These are phyloP conservation scores for Mycena haematopus DNA, from an alignment of 768 basidiomycete species.

Conservation along the genomic window DNA sequence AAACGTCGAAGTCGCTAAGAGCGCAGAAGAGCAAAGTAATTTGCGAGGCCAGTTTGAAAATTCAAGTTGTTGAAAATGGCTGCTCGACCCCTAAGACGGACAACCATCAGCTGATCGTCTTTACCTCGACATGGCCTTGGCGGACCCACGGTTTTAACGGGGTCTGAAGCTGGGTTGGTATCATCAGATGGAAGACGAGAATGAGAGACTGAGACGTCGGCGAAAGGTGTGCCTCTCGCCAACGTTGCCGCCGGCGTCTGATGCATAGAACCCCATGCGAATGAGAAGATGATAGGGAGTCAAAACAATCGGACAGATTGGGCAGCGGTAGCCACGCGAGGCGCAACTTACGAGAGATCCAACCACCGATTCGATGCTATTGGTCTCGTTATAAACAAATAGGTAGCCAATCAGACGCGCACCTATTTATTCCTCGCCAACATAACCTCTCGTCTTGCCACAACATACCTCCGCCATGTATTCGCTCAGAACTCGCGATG, in stretches of 20 bases:
- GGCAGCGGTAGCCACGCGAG: slow-evolving; percentile 8
- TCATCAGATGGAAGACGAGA: slow-evolving; percentile 6
- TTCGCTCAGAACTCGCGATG: slow-evolving; percentile 15
- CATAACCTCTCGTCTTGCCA: neutral
- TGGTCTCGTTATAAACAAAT: neutral
- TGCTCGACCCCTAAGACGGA: neutral
- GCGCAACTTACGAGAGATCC: neutral
- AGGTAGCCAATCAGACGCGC: neutral
- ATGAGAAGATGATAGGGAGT: slow-evolving; percentile 6
- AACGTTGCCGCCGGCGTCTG: neutral
- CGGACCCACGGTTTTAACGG: slow-evolving; percentile 19
- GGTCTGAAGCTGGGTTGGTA: neutral
- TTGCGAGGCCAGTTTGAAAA: no score
- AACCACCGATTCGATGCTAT: slow-evolving; percentile 12
- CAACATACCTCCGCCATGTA: slow-evolving; percentile 3
- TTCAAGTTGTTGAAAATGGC: neutral
- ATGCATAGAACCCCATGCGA: slow-evolving; percentile 3
- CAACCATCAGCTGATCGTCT: slow-evolving; percentile 1
- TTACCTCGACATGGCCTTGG: slow-evolving; percentile 4
- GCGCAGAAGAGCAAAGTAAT: no score
- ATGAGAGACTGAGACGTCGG: neutral
- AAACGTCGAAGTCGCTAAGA: no score
- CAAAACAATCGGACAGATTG: slow-evolving; percentile 6
- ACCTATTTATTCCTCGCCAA: neutral
- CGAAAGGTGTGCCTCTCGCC: neutral